Base-by-base conservation (phyloP, 306 rosid species). In the Coriaria nepalensis region DNA sequence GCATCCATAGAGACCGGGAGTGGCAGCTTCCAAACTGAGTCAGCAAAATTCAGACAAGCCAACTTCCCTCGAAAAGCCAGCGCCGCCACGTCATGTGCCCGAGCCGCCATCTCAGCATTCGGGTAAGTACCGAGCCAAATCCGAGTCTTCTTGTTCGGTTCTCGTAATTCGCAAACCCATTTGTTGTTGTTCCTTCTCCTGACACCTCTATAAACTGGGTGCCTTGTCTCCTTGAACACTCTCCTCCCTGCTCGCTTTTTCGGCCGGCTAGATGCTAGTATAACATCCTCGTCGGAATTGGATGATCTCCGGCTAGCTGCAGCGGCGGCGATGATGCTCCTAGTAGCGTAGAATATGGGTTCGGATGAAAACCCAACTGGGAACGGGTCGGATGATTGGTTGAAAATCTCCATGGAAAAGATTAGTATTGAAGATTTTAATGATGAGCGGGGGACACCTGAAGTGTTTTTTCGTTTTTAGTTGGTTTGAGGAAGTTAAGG, bases 111-210 rank as follows among this genome's bases (percentile, higher is more conserved):
- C 56, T 90, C 87, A 0, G 95, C 73, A 0, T 82, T 90, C 0
- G 74, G 62, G 48, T 81, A 81, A 0, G 97, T 90, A 8, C 97
- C 97, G 1, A 90, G 84, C 97, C 97, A 90, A 5, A 90, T 74
- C 43, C 93, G 69, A 0, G 78, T 10, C 36, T 78, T 85, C 48
- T 60, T 66, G 13, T 73, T 52, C 2, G 97, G 97, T 15, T 81
- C 84, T 0, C 97, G 73, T 20, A 90, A 54, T 58, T 90, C 97
- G 34, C 92, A 84, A 0, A 84, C 97, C 97, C 95, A 90, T 60
- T 77, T 90, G 74, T 77, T 59, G 5, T 75, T 79, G 65, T 79
- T 75, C 64, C 95, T 68, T 4, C 64, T 50, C 0, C 97, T 49
- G 8, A 90, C 85, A 6, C 97, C 97, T 3, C 92, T 50, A 40